Percentiles rank a stretch among this genome's conserved stretches.
Conservation (phyloP, 2,329 filamentous ascomycete genomes). For the Scorias spongiosa region DNA sequence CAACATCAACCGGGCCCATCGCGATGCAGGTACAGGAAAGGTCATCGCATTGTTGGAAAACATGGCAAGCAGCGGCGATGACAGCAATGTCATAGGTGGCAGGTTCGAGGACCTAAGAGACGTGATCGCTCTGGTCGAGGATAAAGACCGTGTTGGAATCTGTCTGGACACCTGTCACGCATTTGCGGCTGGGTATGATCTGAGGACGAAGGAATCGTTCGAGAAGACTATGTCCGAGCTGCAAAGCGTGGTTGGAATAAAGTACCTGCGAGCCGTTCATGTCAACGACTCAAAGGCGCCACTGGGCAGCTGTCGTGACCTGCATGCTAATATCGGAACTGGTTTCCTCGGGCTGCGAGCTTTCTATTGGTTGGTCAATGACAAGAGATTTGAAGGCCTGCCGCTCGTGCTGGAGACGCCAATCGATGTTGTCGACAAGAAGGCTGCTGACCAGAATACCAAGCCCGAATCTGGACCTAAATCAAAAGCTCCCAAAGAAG, state of each 20-base stretch:
- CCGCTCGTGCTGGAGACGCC: slow-evolving; percentile 97
- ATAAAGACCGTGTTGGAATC: slow-evolving; percentile 76
- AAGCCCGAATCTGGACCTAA: slow-evolving; percentile 38
- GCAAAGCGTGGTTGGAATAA: slow-evolving; percentile 57
- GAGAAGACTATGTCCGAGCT: slow-evolving; percentile 59
- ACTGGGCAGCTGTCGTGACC: slow-evolving; percentile 61
- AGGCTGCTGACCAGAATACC: slow-evolving; percentile 22
- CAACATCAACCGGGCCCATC: slow-evolving; percentile 69
- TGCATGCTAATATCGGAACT: slow-evolving; percentile 93
- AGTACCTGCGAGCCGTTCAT: slow-evolving; percentile 75
- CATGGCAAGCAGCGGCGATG: slow-evolving; percentile 66
- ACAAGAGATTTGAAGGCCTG: slow-evolving; percentile 55
- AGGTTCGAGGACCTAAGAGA: slow-evolving; percentile 75
- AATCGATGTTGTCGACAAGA: slow-evolving; percentile 50
- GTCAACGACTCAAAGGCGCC: slow-evolving; percentile 94
- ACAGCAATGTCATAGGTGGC: slow-evolving; percentile 60
- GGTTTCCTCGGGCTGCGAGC: slow-evolving; percentile 81
- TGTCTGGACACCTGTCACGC: slow-evolving; percentile 96
- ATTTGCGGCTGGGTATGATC: slow-evolving; percentile 85
- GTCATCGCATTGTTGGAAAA: slow-evolving; percentile 86
- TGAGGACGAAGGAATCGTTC: slow-evolving; percentile 62
- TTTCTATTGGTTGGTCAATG: slow-evolving; percentile 85
- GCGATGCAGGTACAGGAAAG: slow-evolving; percentile 39
- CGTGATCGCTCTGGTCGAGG: slow-evolving; percentile 64
- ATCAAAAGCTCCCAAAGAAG: slow-evolving; percentile 47